Percentiles rank a stretch among this genome's conserved stretches.
These are phyloP conservation scores for Cymbopogon citratus DNA, from an alignment of 176 grass and related monocot genomes.

Conservation along the genomic window DNA sequence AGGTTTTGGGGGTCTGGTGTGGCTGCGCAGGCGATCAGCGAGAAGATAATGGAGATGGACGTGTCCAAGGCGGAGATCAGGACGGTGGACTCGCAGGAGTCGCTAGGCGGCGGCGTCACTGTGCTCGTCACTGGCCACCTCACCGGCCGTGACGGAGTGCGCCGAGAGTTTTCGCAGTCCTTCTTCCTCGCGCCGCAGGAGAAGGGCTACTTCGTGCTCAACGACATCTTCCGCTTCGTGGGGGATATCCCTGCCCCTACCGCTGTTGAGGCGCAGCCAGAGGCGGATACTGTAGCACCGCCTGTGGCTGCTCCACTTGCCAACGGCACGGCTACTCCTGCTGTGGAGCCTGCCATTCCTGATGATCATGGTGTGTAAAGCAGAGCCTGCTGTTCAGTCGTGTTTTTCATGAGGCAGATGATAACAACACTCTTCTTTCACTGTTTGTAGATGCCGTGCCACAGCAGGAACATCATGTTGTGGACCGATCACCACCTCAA, in stretches of 20 bases:
- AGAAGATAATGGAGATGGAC: slow-evolving; percentile 81
- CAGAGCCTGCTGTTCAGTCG: background rate
- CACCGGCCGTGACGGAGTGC: slow-evolving; percentile 35
- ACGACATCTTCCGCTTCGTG: slow-evolving; percentile 66
- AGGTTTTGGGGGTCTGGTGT: background rate
- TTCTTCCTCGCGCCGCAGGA: slow-evolving; percentile 93
- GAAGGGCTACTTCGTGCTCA: slow-evolving; percentile 79
- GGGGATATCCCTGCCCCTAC: slow-evolving; percentile 14
- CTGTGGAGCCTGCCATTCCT: background rate
- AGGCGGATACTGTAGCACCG: background rate
- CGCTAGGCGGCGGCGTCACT: slow-evolving; percentile 55
- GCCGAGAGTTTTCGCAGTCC: slow-evolving; percentile 62
- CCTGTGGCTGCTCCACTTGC: slow-evolving; percentile 1
- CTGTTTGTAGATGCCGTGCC: slow-evolving; percentile 11
- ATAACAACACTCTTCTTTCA: background rate
- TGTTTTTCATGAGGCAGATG: background rate
- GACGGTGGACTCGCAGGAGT: slow-evolving; percentile 76
- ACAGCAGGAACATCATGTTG: slow-evolving; percentile 24
- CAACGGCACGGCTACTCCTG: slow-evolving; percentile 31
- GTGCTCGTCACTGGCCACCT: slow-evolving; percentile 76
- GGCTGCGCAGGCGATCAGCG: slow-evolving; percentile 68
- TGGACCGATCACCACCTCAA: background rate
- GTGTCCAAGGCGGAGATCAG: slow-evolving; percentile 61
- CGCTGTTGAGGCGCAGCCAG: background rate
- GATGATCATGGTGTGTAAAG: slow-evolving; percentile 48